These are phyloP conservation scores for Cladophialophora yegresii DNA, from an alignment of 2,329 filamentous ascomycete genomes.

Conservation along the genomic window DNA sequence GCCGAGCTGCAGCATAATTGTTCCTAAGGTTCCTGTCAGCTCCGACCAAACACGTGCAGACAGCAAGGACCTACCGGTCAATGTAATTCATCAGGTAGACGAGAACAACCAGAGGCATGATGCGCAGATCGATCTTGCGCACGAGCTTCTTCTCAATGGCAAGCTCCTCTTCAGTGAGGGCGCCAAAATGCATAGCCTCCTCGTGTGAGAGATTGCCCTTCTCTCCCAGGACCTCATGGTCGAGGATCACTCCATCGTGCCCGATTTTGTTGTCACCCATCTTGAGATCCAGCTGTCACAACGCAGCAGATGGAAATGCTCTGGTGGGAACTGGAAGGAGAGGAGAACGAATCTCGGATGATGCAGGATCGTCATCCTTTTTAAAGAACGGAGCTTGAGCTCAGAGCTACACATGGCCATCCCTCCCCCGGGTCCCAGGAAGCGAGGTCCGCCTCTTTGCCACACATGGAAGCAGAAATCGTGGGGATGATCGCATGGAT, in stretches of 20 bases:
- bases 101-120: constrained; percentile 51
- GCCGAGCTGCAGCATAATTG: constrained; percentile 51
- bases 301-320: neutral
- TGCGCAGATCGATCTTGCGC: constrained; percentile 41
- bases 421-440: constrained; percentile 5
- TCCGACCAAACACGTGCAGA: neutral
- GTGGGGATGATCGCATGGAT: constrained; percentile 17
- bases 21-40: constrained; percentile 41
- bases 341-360: neutral
- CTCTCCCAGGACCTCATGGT: constrained; percentile 33
- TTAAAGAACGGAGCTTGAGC: constrained; percentile 7
- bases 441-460: constrained; percentile 12
- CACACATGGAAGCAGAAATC: constrained; percentile 17
- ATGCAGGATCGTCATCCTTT: constrained; percentile 11
- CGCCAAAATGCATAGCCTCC: constrained; percentile 32
- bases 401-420: constrained; percentile 7
- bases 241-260: constrained; percentile 16
- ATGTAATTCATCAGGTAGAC: constrained; percentile 57
- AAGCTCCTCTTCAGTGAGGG: constrained; percentile 41
- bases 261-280: constrained; percentile 23
- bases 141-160: constrained; percentile 44
- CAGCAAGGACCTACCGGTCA: constrained; percentile 42
- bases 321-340: neutral
- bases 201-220: constrained; percentile 32
- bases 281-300: constrained; percentile 5